Percentiles rank a stretch among this genome's conserved stretches.
Conservation (phyloP, 2,329 filamentous ascomycete genomes). For the Fusarium palustre region DNA sequence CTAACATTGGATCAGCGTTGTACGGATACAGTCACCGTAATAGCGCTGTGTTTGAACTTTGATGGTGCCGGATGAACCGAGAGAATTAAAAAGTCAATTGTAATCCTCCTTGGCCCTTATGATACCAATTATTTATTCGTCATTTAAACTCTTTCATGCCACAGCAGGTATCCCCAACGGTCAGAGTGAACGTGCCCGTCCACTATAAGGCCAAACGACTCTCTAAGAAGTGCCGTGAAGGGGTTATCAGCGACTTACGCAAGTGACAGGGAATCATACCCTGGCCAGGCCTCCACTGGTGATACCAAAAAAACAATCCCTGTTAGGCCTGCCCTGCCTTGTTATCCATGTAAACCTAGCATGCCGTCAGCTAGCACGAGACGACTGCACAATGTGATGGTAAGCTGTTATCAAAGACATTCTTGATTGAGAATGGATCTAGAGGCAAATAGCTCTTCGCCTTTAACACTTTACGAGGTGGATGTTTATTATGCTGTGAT, state of each 20-base stretch:
- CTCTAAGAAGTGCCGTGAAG: background rate
- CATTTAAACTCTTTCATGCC: background rate
- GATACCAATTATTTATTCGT: background rate
- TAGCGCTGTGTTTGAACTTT: background rate
- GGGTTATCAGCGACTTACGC: constrained; percentile 4
- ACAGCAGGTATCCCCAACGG: background rate
- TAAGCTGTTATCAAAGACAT: background rate
- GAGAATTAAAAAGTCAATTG: background rate
- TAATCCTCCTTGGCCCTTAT: background rate
- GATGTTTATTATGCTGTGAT: background rate
- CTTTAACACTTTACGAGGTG: background rate
- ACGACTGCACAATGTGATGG: background rate
- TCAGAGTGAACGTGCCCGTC: background rate
- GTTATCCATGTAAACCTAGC: background rate
- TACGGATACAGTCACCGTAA: background rate
- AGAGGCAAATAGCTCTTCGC: background rate
- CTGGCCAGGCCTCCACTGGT: background rate
- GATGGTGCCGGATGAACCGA: background rate
- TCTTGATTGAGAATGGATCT: background rate
- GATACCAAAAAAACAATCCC: constrained; percentile 1
- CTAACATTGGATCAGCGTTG: background rate
- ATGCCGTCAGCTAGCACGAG: background rate
- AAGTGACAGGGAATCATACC: background rate
- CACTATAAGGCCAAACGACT: background rate
- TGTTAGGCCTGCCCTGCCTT: background rate